Base-by-base conservation (phyloP, 805 yeast species). In the Lipomyces japonicus region DNA sequence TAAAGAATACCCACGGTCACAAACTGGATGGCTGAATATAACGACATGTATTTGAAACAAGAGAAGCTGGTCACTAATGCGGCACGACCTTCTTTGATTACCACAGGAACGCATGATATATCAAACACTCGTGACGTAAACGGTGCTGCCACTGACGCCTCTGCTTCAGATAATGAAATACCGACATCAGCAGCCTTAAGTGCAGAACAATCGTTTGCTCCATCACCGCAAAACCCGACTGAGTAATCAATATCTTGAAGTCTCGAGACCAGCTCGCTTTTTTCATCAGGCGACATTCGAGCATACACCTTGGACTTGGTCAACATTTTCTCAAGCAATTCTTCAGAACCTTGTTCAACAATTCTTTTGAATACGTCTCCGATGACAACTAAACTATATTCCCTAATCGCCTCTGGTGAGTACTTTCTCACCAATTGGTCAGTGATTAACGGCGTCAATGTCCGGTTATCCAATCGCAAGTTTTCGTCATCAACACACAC, bases 201-300 rank as follows among this genome's bases (percentile, higher is more conserved):
- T 0, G 99, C 99, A 59, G 98, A 98, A 69, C 97, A 93, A 65
- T 93, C 99, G 68, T 93, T 93, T 4, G 99, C 99, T 58, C 99
- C 99, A 70, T 93, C 99, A 32, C 99, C 99, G 70, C 97, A 93
- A 68, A 93, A 93, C 2, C 97, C 96, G 42, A 88, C 95, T 0
- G 95, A 87, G 65, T 91, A 91, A 62, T 90, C 96, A 19, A 93
- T 64, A 21, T 73, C 75, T 66, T 89, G 96, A 12, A 93, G 70
- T 64, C 84, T 87, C 61, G 86, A 90, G 31, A 93, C 96, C 42
- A 93, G 73, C 68, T 93, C 98, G 66, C 93, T 96, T 64, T 93
- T 93, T 67, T 93, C 99, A 68, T 95, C 98, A 0, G 99, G 99
- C 0, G 97, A 90, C 99, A 93, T 93, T 57, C 99, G 75, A 0